Conservation (phyloP, 805 yeast genomes). For the Wickerhamomyces ciferrii region DNA sequence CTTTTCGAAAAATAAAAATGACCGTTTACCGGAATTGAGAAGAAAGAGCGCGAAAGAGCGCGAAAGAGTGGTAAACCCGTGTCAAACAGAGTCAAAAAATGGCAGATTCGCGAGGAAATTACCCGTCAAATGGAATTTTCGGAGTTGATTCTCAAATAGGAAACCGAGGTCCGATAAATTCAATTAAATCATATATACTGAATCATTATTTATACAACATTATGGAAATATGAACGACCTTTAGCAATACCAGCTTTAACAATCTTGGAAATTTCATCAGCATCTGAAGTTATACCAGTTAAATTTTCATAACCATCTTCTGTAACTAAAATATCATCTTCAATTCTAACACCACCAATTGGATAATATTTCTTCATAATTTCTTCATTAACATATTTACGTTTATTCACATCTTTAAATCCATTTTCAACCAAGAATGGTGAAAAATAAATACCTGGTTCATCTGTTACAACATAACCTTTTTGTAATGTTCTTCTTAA, state of each 20-base stretch:
- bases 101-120: too few relatives aligned
- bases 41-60: neutral
- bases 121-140: too few relatives aligned
- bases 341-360: slow-evolving; percentile 97
- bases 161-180: too few relatives aligned
- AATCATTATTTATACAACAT: slow-evolving; percentile 18
- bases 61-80: too few relatives aligned
- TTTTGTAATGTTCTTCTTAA: slow-evolving; percentile 65
- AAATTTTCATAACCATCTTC: slow-evolving; percentile 73
- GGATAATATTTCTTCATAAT: slow-evolving; percentile 75
- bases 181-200: too few relatives aligned
- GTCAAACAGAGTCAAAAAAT: too few relatives aligned
- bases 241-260: slow-evolving; percentile 65
- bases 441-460: slow-evolving; percentile 92
- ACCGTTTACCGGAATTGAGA: neutral
- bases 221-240: slow-evolving; percentile 61
- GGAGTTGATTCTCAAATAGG: too few relatives aligned
- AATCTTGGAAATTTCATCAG: slow-evolving; percentile 73
- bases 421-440: slow-evolving; percentile 71
- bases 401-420: slow-evolving; percentile 35
- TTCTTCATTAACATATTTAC: slow-evolving; percentile 45
- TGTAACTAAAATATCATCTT: slow-evolving; percentile 85
- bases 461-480: slow-evolving; percentile 89
- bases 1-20: neutral
- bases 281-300: slow-evolving; percentile 81